These are phyloP conservation scores for Leishmania guyanensis DNA, from an alignment of 208 protist species.

Conservation along the genomic window DNA sequence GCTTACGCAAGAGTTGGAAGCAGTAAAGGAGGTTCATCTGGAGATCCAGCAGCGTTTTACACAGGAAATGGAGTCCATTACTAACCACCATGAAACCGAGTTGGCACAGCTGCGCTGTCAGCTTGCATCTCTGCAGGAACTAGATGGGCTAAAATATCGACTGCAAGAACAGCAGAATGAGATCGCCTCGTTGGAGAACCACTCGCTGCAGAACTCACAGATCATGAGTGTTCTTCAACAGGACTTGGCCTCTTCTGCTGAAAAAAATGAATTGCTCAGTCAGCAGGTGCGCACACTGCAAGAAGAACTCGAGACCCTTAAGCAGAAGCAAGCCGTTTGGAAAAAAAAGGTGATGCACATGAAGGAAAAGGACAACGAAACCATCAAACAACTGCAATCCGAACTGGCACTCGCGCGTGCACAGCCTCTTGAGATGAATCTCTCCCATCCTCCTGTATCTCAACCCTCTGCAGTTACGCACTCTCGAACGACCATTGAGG, in stretches of 20 bases:
- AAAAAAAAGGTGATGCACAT: conserved; percentile 58
- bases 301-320: conserved; percentile 12
- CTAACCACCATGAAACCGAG: conserved; percentile 22
- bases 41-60: conserved; percentile 34
- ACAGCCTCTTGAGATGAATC: neutral
- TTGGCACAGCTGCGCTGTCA: conserved; percentile 12
- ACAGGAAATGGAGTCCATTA: conserved; percentile 36
- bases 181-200: conserved; percentile 35
- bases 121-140: conserved; percentile 14
- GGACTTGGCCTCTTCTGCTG: conserved; percentile 21
- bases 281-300: conserved; percentile 17
- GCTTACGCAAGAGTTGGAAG: conserved; percentile 33
- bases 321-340: conserved; percentile 42
- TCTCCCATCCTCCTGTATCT: neutral
- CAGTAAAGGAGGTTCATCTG: conserved; percentile 32
- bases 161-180: conserved; percentile 13
- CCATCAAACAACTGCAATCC: conserved; percentile 35
- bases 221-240: conserved; percentile 21
- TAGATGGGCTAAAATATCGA: conserved; percentile 14
- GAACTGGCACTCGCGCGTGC: conserved; percentile 10
- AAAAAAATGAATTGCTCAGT: conserved; percentile 15
- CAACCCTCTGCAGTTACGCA: neutral
- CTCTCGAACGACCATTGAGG: neutral
- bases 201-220: conserved; percentile 30
- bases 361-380: conserved; percentile 48